A percentile compares a stretch with the other conserved stretches of the same genome.
phyloP scores from a whole-genome alignment of 768 basidiomycete genomes.

The Lactarius quietus region DNA sequence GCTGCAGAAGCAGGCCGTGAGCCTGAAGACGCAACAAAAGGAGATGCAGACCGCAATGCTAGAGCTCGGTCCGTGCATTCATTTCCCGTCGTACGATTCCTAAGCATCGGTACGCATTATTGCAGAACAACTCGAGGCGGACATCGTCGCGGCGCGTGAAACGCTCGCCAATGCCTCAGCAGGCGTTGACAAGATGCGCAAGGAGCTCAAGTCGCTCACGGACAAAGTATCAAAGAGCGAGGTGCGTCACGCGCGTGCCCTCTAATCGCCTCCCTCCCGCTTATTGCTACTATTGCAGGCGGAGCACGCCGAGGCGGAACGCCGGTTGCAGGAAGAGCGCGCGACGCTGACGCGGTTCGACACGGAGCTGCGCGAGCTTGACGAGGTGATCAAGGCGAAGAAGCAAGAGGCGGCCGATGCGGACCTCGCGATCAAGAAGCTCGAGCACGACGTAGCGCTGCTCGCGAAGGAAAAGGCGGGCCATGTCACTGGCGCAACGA shows the following conservation, averaged over 20 bases:
- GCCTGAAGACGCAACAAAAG: constrained; percentile 84
- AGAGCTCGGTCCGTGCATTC: constrained; percentile 66
- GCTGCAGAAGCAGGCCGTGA: constrained; percentile 74
- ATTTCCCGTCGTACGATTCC: background rate
- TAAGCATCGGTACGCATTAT: background rate
- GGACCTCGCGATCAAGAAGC: constrained; percentile 59
- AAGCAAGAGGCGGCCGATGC: constrained; percentile 64
- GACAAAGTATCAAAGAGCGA: constrained; percentile 10
- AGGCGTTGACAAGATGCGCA: constrained; percentile 20
- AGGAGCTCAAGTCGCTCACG: constrained; percentile 14
- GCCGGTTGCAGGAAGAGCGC: constrained; percentile 76
- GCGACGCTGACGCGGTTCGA: constrained; percentile 88
- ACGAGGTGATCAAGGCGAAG: constrained; percentile 76
- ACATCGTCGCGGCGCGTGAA: constrained; percentile 42
- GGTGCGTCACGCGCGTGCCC: background rate
- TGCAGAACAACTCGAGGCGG: constrained; percentile 76
- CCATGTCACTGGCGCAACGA: constrained; percentile 48
- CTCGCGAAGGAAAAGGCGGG: constrained; percentile 62
- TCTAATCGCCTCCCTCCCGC: background rate
- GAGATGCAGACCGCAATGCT: constrained; percentile 83
- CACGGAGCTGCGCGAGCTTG: constrained; percentile 80
- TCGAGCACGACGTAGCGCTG: constrained; percentile 65
- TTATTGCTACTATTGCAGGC: constrained; percentile 36
- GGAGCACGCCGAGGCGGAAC: constrained; percentile 60
- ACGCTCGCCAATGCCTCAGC: constrained; percentile 1